A percentile compares a stretch with the other conserved stretches of the same genome.
Evolutionary conservation across 108 stramenopile genomes (phyloP).

Genomic region (Epithemia pelagica): DNA sequence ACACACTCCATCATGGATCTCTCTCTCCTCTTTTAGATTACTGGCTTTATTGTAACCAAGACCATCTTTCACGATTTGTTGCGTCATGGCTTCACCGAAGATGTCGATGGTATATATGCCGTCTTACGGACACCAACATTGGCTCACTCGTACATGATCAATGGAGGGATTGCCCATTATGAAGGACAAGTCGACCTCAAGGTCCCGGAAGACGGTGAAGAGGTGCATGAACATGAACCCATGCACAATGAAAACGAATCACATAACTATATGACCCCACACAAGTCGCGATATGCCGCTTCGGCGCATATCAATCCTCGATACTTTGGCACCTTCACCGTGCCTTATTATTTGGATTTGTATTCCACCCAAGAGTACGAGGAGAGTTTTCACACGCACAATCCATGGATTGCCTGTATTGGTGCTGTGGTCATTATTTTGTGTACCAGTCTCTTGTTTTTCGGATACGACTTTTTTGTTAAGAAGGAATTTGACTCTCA

Average conservation of each 20-base stretch:
- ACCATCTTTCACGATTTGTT: constrained; percentile 25
- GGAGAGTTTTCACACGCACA: constrained; percentile 18
- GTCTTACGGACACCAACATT: constrained; percentile 16
- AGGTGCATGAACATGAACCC: neutral
- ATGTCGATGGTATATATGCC: constrained; percentile 24
- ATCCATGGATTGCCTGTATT: constrained; percentile 22
- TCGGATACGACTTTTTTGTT: constrained; percentile 29
- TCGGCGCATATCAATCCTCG: neutral
- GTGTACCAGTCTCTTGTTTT: constrained; percentile 19
- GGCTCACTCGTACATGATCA: constrained; percentile 19
- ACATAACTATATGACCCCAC: neutral
- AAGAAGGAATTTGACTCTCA: constrained; percentile 19
- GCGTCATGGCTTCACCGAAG: constrained; percentile 19
- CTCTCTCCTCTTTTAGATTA: constrained; percentile 5
- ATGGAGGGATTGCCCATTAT: constrained; percentile 12
- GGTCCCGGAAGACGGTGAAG: neutral
- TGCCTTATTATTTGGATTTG: constrained; percentile 6
- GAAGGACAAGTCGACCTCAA: neutral
- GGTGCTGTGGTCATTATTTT: constrained; percentile 21
- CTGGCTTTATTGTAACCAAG: constrained; percentile 19
- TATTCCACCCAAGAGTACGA: constrained; percentile 19
- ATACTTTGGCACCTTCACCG: neutral
- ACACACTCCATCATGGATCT: neutral
- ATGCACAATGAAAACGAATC: neutral
- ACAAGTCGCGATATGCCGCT: neutral